A percentile compares a stretch with the other conserved stretches of the same genome.
phyloP scores from a whole-genome alignment of 495 filamentous ascomycete species.

The Aspergillus olivimuriae region DNA sequence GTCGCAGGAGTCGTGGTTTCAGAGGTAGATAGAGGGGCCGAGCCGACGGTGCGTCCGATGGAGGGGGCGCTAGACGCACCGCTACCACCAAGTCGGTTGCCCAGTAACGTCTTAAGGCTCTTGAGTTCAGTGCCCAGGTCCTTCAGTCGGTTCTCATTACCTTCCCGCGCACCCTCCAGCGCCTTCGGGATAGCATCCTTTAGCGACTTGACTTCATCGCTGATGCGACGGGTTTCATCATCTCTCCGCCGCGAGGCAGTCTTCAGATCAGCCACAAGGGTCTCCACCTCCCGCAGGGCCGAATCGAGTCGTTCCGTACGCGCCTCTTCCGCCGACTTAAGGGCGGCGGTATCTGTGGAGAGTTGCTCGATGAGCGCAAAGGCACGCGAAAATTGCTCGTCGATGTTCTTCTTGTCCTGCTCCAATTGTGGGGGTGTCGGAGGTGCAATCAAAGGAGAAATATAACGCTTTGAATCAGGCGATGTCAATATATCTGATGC shows the following conservation, averaged over 20 bases:
- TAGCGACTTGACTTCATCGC: constrained; percentile 78
- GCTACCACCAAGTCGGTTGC: constrained; percentile 63
- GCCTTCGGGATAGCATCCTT: constrained; percentile 83
- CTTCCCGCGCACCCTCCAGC: constrained; percentile 77
- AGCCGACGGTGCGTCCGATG: constrained; percentile 25
- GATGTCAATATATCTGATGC: constrained; percentile 3
- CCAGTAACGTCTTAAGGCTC: constrained; percentile 83
- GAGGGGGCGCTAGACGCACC: constrained; percentile 27
- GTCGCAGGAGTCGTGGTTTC: constrained; percentile 25
- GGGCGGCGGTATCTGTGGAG: constrained; percentile 74
- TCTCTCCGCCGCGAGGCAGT: constrained; percentile 69
- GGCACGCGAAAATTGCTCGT: constrained; percentile 84
- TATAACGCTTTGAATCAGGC: constrained; percentile 60
- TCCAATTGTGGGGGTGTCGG: constrained; percentile 90
- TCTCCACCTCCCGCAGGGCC: constrained; percentile 77
- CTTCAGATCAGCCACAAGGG: constrained; percentile 73
- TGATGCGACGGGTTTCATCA: constrained; percentile 74
- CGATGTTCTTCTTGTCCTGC: constrained; percentile 85
- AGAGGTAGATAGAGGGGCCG: constrained; percentile 21
- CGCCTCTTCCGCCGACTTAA: constrained; percentile 78
- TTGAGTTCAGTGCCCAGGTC: constrained; percentile 85
- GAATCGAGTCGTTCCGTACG: constrained; percentile 80
- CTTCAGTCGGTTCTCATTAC: constrained; percentile 69
- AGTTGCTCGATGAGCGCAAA: constrained; percentile 91
- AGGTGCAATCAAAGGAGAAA: constrained; percentile 82